These are phyloP conservation scores for Skeletonema potamos DNA, from an alignment of 108 stramenopile genomes.

Conservation along the genomic window DNA sequence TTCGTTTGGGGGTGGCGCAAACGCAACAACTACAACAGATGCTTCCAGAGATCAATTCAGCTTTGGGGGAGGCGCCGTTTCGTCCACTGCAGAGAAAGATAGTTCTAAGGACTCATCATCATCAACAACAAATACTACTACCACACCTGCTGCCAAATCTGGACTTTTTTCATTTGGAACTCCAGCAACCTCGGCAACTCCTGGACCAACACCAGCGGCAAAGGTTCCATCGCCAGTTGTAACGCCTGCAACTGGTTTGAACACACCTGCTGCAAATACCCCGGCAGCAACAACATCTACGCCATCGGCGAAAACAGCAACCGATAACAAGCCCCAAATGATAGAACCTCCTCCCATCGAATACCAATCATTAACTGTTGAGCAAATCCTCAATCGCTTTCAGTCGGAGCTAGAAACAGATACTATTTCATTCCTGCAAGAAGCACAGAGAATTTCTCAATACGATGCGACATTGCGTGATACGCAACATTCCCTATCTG, in stretches of 20 bases:
- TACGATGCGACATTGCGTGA: constrained; percentile 81
- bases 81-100: constrained; percentile 11
- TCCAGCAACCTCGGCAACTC: constrained; percentile 15
- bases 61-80: constrained; percentile 19
- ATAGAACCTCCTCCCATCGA: constrained; percentile 65
- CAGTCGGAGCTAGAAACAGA: constrained; percentile 78
- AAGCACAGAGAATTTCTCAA: constrained; percentile 80
- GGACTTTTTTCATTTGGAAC: constrained; percentile 46
- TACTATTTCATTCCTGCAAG: constrained; percentile 57
- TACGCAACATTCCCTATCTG: constrained; percentile 57
- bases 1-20: background rate
- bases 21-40: constrained; percentile 9
- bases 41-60: constrained; percentile 10
- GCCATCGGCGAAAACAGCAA: constrained; percentile 4
- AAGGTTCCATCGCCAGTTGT: constrained; percentile 29
- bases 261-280: constrained; percentile 9
- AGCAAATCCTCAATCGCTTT: constrained; percentile 81
- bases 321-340: constrained; percentile 11
- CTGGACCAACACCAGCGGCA: constrained; percentile 31
- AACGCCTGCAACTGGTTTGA: constrained; percentile 12
- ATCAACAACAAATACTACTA: constrained; percentile 5
- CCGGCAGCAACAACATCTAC: constrained; percentile 13
- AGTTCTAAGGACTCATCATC: constrained; percentile 2
- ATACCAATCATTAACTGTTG: constrained; percentile 82
- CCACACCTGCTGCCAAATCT: constrained; percentile 20